A percentile compares a stretch with the other conserved stretches of the same genome.
Evolutionary conservation across 106 monocot genomes (phyloP).

Genomic region (Dendrobium huoshanense): DNA sequence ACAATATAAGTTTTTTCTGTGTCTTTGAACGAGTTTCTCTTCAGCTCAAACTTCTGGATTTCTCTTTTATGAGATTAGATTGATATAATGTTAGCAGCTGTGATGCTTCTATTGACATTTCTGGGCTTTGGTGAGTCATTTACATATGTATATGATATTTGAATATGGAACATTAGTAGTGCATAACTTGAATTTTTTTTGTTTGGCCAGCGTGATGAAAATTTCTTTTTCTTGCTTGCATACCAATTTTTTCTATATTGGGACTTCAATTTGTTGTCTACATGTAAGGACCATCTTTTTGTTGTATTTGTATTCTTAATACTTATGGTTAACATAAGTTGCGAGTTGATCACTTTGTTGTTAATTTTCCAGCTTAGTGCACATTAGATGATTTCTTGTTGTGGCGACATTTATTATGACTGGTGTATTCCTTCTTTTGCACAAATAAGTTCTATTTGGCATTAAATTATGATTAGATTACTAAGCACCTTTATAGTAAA

Average conservation of each 20-base stretch:
- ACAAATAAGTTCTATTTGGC: constrained; percentile 55
- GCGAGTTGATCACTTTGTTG: constrained; percentile 2
- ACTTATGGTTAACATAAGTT: background rate
- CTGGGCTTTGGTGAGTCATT: constrained; percentile 68
- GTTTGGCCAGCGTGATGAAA: constrained; percentile 2
- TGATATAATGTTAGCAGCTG: constrained; percentile 38
- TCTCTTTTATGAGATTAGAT: background rate
- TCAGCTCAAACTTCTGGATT: background rate
- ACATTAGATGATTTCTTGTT: constrained; percentile 82
- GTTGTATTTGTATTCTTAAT: background rate
- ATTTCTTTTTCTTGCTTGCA: constrained; percentile 4
- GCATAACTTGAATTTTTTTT: background rate
- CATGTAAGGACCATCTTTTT: constrained; percentile 32
- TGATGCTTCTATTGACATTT: constrained; percentile 68
- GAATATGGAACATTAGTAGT: background rate
- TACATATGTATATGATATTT: background rate
- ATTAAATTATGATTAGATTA: background rate
- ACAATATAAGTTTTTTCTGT: constrained; percentile 24
- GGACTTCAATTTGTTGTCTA: constrained; percentile 66
- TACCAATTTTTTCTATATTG: constrained; percentile 72
- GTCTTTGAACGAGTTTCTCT: background rate
- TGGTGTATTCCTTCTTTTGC: constrained; percentile 79
- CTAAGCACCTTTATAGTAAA: too few relatives aligned
- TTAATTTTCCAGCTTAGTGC: constrained; percentile 48
- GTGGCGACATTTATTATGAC: constrained; percentile 70